A percentile compares a stretch with the other conserved stretches of the same genome.
Conservation (phyloP, 768 basidiomycete genomes). For the Agaricus sinodeliciosus region DNA sequence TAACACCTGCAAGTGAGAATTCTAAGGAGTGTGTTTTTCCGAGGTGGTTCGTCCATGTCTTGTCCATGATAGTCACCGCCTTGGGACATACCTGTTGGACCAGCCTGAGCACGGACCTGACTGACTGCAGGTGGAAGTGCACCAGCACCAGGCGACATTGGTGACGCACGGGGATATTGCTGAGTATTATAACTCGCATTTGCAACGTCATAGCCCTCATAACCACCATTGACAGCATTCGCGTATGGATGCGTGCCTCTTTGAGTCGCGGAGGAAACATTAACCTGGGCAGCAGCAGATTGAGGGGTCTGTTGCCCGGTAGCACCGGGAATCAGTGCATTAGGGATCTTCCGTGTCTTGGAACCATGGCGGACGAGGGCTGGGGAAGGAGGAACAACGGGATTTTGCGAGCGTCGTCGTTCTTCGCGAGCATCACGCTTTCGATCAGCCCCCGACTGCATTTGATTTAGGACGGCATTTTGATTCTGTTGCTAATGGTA, state of each 20-base stretch:
- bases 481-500: slow-evolving; percentile 37
- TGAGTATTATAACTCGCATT: slow-evolving; percentile 55
- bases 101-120: slow-evolving; percentile 63
- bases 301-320: slow-evolving; percentile 58
- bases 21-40: slow-evolving; percentile 52
- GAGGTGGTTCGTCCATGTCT: slow-evolving; percentile 50
- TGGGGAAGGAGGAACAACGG: slow-evolving; percentile 65
- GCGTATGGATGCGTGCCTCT: slow-evolving; percentile 66
- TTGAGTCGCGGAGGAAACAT: slow-evolving; percentile 58
- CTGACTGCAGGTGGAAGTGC: slow-evolving; percentile 69
- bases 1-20: slow-evolving; percentile 79
- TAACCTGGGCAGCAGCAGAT: slow-evolving; percentile 69
- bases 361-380: slow-evolving; percentile 74
- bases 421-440: slow-evolving; percentile 62
- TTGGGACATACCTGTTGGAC: slow-evolving; percentile 60
- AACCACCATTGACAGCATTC: slow-evolving; percentile 45
- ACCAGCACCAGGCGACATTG: slow-evolving; percentile 69
- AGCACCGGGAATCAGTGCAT: slow-evolving; percentile 51
- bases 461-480: slow-evolving; percentile 58
- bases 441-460: slow-evolving; percentile 57
- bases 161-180: slow-evolving; percentile 74
- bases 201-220: slow-evolving; percentile 44
- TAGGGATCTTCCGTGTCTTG: slow-evolving; percentile 60
- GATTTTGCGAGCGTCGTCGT: slow-evolving; percentile 53
- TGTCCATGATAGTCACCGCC: slow-evolving; percentile 48